Base-by-base conservation (phyloP, 202 grass and related monocot genomes). In the Eragrostis tef region DNA sequence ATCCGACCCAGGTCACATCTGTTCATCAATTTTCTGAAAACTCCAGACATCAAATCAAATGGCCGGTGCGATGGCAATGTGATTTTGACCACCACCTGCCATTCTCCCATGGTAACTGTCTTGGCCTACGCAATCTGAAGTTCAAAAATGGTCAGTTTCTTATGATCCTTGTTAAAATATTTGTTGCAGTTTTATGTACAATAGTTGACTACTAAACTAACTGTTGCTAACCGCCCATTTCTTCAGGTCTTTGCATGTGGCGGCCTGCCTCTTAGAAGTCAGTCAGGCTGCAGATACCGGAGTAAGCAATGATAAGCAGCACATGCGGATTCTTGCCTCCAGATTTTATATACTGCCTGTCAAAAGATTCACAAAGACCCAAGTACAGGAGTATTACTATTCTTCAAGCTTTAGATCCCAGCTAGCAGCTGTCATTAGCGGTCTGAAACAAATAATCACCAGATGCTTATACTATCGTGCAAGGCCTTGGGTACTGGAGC, bases 71-170 rank as follows among this genome's bases (percentile, higher is more conserved):
- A 64, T 74, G 54, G 41, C 46, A n/a, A 64, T 81, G 54, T 57
- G 70, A 54, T 82, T 67, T 72, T 42, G 78, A 70, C 36, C 49
- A 39, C 4, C 34, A 67, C 67, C 72, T 78, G 43, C 56, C 72
- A 77, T 79, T 42, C 74, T 74, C 44, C 82, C 81, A 82, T 24
- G 66, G 82, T 78, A 86, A 89, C 50, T 67, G 34, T 82, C 57
- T 65, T 43, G 22, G 0, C 1, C 65, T 17, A 21, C 6, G 20
- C 31, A 61, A 77, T 73, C 57, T 8, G 15, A 45, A 61, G 12
- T 67, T 52, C 20, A 39, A 49, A 58, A 66, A 11, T 9, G 9
- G 46, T 10, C 20, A 29, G 58, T 41, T 75, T 20, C 26, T 6
- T 54, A 47, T 50, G n/a, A n/a, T 71, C 12, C 21, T 73, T 61